Conservation (phyloP, 2,329 filamentous ascomycete genomes). For the Pyricularia pennisetigena region DNA sequence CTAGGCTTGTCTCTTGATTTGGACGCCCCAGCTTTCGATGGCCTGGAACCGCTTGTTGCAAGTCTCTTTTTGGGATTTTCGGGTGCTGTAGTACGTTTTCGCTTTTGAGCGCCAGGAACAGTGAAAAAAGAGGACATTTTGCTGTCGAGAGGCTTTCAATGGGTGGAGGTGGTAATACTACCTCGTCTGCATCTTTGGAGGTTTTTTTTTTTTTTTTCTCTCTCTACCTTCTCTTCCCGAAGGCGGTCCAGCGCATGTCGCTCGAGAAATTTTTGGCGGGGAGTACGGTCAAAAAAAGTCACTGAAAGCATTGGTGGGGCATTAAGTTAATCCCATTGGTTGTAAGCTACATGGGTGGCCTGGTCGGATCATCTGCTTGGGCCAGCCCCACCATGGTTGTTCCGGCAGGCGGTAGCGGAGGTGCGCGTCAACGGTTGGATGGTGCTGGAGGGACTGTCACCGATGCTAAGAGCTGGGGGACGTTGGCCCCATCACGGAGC, state of each 20-base stretch:
- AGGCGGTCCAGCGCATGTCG: neutral
- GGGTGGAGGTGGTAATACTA: constrained; percentile 1
- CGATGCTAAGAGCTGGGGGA: neutral
- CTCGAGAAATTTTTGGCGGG: neutral
- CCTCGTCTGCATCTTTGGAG: constrained; percentile 1
- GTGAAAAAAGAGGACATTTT: constrained; percentile 96
- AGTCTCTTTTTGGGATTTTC: constrained; percentile 51
- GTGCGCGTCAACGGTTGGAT: constrained; percentile 22
- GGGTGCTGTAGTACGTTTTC: constrained; percentile 57
- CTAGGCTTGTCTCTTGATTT: constrained; percentile 17
- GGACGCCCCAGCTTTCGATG: constrained; percentile 27
- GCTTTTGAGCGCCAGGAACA: constrained; percentile 74
- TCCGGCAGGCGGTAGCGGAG: constrained; percentile 31
- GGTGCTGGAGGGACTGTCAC: neutral
- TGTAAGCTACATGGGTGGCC: neutral
- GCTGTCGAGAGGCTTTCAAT: constrained; percentile 12
- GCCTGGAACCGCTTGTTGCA: constrained; percentile 33
- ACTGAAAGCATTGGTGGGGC: constrained; percentile 4
- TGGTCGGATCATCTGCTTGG: constrained; percentile 7
- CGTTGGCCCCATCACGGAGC: neutral
- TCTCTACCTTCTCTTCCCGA: constrained; percentile 2
- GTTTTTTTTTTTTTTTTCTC: constrained; percentile 3
- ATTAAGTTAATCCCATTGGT: constrained; percentile 2
- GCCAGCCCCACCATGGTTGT: constrained; percentile 7
- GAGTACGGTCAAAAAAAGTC: constrained; percentile 6